A percentile compares a stretch with the other conserved stretches of the same genome.
These are phyloP conservation scores for Dendrobium nobile DNA, from an alignment of 106 monocot genomes.

Conservation along the genomic window DNA sequence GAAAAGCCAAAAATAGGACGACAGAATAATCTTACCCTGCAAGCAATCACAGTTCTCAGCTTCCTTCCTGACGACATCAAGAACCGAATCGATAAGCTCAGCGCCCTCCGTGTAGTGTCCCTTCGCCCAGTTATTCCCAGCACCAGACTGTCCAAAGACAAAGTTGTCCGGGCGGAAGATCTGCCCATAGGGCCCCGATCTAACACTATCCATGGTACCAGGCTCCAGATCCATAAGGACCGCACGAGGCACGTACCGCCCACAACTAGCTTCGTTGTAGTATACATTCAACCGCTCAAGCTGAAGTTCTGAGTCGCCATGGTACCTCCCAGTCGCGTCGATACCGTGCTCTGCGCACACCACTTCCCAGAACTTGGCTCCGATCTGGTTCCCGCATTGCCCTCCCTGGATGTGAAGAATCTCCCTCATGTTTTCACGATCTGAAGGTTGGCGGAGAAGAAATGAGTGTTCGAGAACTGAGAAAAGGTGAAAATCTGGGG, in stretches of 20 bases:
- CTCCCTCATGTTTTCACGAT: conserved; percentile 10
- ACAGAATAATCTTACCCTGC: background rate
- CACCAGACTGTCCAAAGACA: conserved; percentile 50
- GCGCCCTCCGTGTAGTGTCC: conserved; percentile 65
- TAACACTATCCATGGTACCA: conserved; percentile 18
- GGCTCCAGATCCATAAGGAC: conserved; percentile 34
- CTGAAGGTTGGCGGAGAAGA: background rate
- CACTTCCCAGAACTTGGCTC: conserved; percentile 42
- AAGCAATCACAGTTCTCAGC: conserved; percentile 45
- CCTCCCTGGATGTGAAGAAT: conserved; percentile 41
- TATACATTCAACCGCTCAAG: conserved; percentile 30
- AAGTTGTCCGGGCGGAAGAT: conserved; percentile 53
- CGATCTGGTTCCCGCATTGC: conserved; percentile 44
- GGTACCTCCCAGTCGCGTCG: conserved; percentile 22
- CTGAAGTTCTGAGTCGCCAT: conserved; percentile 17
- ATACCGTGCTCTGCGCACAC: conserved; percentile 40
- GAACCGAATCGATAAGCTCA: conserved; percentile 47
- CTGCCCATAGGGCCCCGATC: conserved; percentile 5
- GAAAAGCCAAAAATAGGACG: background rate
- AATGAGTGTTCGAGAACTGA: background rate
- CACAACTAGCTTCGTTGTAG: conserved; percentile 25
- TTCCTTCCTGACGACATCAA: conserved; percentile 51
- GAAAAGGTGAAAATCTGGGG: background rate
- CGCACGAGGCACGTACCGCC: conserved; percentile 17
- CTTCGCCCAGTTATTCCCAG: conserved; percentile 70